Base-by-base conservation (phyloP, 768 basidiomycete species). In the Phlebiopsis flavidoalba region DNA sequence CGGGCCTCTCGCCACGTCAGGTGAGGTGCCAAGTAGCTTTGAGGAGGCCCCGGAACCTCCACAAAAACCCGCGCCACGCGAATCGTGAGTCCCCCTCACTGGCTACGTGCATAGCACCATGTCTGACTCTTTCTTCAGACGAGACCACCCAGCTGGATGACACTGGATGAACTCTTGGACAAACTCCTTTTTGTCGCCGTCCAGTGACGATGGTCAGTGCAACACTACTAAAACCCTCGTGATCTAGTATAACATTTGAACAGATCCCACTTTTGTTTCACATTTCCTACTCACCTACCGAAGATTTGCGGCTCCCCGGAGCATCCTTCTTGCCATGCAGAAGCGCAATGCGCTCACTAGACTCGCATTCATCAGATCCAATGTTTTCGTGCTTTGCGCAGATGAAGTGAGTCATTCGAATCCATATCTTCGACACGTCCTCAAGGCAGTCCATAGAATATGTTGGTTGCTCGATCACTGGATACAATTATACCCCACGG, bases 301-400 rank as follows among this genome's bases (percentile, higher is more conserved):
- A 36, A 80, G 90, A 60, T 95, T 94, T 70, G 82, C 91, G 43
- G 87, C 81, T 36, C 91, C 92, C 8, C 83, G 92, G 46, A 87
- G 81, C 60, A 76, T 95, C 17, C 76, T 95, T n/a, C 77, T 93
- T 49, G 88, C 90, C 5, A 91, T 95, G 88, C 89, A 93, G 72
- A 89, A 91, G 69, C 85, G 90, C 51, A n/a, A 88, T 93, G 82
- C 83, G 88, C 36, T 84, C 87, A 64, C 76, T 94, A 14, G 87
- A 89, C 67, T 82, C 82, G 57, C 83, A 87, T 17, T 80, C 82
- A 12, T 84, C 84, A 7, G 91, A 94, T 75, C 88, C 88, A 0
- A 87, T 93, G 84, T 89, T 93, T 73, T 89, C 90, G 8, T 89
- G 86, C 66, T 93, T 87, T 72, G 91, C 89, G 7, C 92, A 94